Evolutionary conservation across 2,329 filamentous ascomycete genomes (phyloP), one percentile per base, ranked within the genome.

Genomic region (Colletotrichum eremochloae): DNA sequence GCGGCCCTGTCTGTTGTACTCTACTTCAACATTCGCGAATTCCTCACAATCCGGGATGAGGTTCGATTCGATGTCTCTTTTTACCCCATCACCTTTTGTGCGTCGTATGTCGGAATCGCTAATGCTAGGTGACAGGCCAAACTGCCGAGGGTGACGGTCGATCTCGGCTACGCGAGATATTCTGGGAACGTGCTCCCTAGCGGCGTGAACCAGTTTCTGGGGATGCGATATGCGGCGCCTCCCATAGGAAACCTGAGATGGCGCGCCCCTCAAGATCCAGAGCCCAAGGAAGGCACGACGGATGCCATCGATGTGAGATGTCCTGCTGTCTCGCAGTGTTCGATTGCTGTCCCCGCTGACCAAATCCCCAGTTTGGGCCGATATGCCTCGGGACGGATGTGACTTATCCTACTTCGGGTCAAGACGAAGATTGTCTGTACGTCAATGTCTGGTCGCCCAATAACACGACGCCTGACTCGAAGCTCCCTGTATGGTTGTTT

Each of bases 351-450:
- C n/a, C 29, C 18, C 56, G 46, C 42, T 70, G 29, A 66, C 67
- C 38, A 65, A 40, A 15, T 65, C n/a, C 29, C 33, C 36, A 87
- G 84, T 87, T 86, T 71, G 81, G 83, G 20, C 81, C 84, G 0
- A 81, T 84, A 18, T 87, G 89, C 68, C 79, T 87, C 15, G 82
- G 81, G 4, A 82, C 78, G 42, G 82, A 79, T 20, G 74, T 77
- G 6, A 56, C 75, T 4, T 81, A 82, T 61, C 81, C 81, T 1
- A 75, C 68, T 14, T 60, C 63, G 12, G 75, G 72, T 29, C 76
- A 81, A 69, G 80, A 79, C 61, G 91, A 93, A 77, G 91, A 93
- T 75, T 96, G 93, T 78, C 85, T 95, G 2, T 92, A 91, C 74
- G 83, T 94, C 18, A 88, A 92, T 67, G 84, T 92, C 11, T 91